Evolutionary conservation across 176 grass and related monocot genomes (phyloP).

Genomic region (Metroxylon sagu): DNA sequence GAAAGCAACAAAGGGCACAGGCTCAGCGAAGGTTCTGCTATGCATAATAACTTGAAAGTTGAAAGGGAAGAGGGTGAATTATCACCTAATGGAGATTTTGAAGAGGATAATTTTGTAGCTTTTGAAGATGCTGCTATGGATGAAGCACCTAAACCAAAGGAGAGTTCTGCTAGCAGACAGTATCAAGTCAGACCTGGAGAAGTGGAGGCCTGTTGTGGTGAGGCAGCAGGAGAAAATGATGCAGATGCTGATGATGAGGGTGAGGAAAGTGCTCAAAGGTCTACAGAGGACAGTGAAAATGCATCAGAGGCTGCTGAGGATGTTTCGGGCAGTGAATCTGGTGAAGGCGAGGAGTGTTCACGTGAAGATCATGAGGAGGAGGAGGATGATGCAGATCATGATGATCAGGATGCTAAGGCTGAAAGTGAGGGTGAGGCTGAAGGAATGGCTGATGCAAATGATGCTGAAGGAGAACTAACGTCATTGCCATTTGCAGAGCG

Average conservation of each 20-base stretch:
- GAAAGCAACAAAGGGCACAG: slow-evolving; percentile 14
- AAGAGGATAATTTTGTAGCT: slow-evolving; percentile 36
- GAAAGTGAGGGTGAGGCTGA: slow-evolving; percentile 59
- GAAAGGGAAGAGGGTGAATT: slow-evolving; percentile 81
- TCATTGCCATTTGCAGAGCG: slow-evolving; percentile 33
- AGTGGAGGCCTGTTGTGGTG: slow-evolving; percentile 6
- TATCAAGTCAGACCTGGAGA: background rate
- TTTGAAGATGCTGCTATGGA: slow-evolving; percentile 20
- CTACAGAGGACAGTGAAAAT: slow-evolving; percentile 17
- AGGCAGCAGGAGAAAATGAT: slow-evolving; percentile 12
- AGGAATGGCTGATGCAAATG: slow-evolving; percentile 16
- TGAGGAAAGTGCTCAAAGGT: slow-evolving; percentile 16
- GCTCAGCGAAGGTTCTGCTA: slow-evolving; percentile 14
- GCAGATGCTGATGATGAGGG: slow-evolving; percentile 20
- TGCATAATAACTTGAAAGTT: slow-evolving; percentile 23
- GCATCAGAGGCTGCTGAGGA: slow-evolving; percentile 18
- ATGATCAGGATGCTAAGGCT: slow-evolving; percentile 31
- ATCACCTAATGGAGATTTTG: slow-evolving; percentile 54
- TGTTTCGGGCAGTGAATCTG: slow-evolving; percentile 19
- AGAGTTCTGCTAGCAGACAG: slow-evolving; percentile 19
- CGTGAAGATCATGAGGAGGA: slow-evolving; percentile 48
- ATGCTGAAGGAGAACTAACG: slow-evolving; percentile 32
- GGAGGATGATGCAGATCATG: slow-evolving; percentile 44
- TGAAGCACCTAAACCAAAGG: slow-evolving; percentile 14
- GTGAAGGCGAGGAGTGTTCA: slow-evolving; percentile 36